Conservation (phyloP, 176 grass and related monocot genomes). For the Oryza coarctata region DNA sequence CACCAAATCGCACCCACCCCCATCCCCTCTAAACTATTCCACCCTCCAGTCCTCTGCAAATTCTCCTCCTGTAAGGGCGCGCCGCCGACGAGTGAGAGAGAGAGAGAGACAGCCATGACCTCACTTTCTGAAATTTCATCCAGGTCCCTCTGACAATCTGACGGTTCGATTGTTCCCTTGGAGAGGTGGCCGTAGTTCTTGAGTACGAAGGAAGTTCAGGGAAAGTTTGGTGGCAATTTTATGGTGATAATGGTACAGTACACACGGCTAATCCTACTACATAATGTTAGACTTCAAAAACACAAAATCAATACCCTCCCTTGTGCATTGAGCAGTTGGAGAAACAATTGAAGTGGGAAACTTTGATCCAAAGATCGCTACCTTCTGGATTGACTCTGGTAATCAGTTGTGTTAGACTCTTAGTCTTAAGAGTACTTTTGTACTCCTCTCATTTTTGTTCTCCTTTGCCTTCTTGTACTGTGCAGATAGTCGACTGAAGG, state of each 20-base stretch:
- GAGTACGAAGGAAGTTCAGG: conserved; percentile 87
- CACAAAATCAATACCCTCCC: neutral
- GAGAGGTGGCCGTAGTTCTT: conserved; percentile 58
- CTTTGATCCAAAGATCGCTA: conserved; percentile 82
- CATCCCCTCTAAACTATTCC: conserved; percentile 32
- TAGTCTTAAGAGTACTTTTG: conserved; percentile 16
- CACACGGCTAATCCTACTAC: conserved; percentile 3
- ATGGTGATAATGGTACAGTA: conserved; percentile 79
- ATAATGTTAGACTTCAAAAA: conserved; percentile 10
- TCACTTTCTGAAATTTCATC: conserved; percentile 18
- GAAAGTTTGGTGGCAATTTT: conserved; percentile 99
- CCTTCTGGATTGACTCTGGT: conserved; percentile 94
- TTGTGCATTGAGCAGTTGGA: conserved; percentile 62
- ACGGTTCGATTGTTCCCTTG: conserved; percentile 16
- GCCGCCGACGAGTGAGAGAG: conserved; percentile 19
- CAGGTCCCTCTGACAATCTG: neutral
- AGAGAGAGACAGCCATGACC: conserved; percentile 18
- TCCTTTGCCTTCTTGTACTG: neutral
- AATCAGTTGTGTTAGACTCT: conserved; percentile 25
- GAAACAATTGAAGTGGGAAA: conserved; percentile 87
- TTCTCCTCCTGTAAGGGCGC: conserved; percentile 39
- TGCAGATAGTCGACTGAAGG: conserved; percentile 86
- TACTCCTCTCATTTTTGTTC: conserved; percentile 5
- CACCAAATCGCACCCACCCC: conserved; percentile 33
- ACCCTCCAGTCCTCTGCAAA: neutral